Base-by-base conservation (phyloP, 164 flowering plant species). In the Echeveria elegans region DNA sequence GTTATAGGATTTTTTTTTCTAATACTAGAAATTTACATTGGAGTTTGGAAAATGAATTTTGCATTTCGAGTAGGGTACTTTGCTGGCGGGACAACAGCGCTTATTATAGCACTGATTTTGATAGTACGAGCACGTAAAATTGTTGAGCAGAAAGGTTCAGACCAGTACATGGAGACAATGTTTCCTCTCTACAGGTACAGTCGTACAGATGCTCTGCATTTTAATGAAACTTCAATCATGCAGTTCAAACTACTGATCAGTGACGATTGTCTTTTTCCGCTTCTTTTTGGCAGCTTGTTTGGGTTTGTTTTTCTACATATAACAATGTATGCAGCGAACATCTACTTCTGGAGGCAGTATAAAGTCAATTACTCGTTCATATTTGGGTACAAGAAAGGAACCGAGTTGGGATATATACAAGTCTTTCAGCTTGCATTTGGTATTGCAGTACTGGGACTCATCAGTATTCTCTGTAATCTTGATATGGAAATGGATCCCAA, bases 361-460 rank as follows among this genome's bases (percentile, higher is more conserved):
- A 68, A 83, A 43, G 82, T 87, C 48, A 87, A 87, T 70, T 82
- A 82, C 69, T 59, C 88, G 6, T 85, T 87, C 74, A 85, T 87
- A 74, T 82, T 87, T 68, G 88, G 88, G 15, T 81, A 82, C 82
- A 85, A 87, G 61, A 74, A 72, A 71, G 84, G 87, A 32, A 82
- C 86, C 0, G 89, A 84, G 58, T 65, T 85, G 29, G 85, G 89
- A 10, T 85, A 82, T 48, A 66, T 80, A 69, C 80, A 84, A 48
- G 84, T 87, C 59, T 69, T 82, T 5, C 82, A 83, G 26, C 67
- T 82, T 0, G 68, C 84, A 63, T 69, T 82, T 37, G 78, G 73
- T 12, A 65, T 87, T 6, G 78, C 83, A 43, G 76, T 72, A 53
- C 66, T 84, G 21, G 84, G 83, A 19, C 70, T 85, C 1, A 82